These are phyloP conservation scores for Hyaloscypha variabilis DNA, from an alignment of 495 filamentous ascomycete species.

Conservation along the genomic window DNA sequence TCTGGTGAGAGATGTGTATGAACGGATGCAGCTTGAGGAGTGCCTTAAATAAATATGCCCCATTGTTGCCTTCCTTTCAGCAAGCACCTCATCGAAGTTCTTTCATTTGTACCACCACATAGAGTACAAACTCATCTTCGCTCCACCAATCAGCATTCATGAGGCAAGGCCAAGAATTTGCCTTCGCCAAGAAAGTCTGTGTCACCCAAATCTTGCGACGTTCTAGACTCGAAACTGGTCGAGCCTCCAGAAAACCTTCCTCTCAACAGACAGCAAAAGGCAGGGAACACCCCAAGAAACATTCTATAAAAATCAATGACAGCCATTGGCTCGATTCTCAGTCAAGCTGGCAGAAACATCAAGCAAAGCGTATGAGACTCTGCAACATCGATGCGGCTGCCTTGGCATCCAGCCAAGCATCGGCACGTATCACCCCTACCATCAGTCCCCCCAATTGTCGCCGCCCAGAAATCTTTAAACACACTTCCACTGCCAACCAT, in stretches of 20 bases:
- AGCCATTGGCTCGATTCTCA: not conserved
- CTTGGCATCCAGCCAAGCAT: constrained; percentile 6
- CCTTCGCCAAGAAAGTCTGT: not conserved
- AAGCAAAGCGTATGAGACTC: not conserved
- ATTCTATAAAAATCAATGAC: not conserved
- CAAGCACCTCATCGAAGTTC: too few relatives aligned
- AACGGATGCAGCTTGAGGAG: too few relatives aligned
- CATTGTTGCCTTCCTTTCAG: too few relatives aligned
- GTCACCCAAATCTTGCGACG: not conserved
- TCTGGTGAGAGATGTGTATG: too few relatives aligned
- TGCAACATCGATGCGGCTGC: not conserved
- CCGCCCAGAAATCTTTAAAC: constrained; percentile 1
- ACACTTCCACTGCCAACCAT: not conserved
- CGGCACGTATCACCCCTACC: not conserved
- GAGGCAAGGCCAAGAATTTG: not conserved
- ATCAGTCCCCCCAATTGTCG: too few relatives aligned
- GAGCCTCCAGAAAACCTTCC: not conserved
- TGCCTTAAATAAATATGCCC: too few relatives aligned
- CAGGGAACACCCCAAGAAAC: not conserved
- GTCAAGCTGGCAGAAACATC: constrained; percentile 1
- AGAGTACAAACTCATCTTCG: too few relatives aligned
- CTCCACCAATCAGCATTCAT: not conserved
- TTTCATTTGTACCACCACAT: too few relatives aligned
- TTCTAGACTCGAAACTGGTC: not conserved
- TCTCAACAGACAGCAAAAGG: not conserved